Evolutionary conservation across 768 basidiomycete species (phyloP).

Genomic region (Mycena indigotica): DNA sequence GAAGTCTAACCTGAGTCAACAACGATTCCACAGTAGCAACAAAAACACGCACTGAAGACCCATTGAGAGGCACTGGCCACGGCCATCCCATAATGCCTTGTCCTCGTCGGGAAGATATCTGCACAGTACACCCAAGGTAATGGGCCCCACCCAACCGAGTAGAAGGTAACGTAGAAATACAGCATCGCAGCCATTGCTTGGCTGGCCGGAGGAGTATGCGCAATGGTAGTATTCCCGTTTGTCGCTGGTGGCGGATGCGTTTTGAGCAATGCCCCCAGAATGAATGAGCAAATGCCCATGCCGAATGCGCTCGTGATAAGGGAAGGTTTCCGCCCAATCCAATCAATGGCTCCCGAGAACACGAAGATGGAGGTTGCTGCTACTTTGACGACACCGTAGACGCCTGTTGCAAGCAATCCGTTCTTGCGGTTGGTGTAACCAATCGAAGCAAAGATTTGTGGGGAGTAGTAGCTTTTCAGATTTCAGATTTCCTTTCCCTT

Average conservation of each 20-base stretch:
- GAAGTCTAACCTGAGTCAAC: conserved; percentile 50
- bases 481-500: too few species aligned
- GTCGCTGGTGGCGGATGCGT: conserved; percentile 61
- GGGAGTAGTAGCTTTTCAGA: conserved; percentile 60
- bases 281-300: conserved; percentile 81
- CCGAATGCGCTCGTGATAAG: conserved; percentile 74
- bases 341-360: conserved; percentile 61
- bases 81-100: conserved; percentile 67
- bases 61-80: conserved; percentile 79
- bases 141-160: conserved; percentile 44
- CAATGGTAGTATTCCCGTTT: conserved; percentile 24
- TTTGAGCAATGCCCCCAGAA: conserved; percentile 83
- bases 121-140: conserved; percentile 56
- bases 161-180: conserved; percentile 67
- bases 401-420: conserved; percentile 62
- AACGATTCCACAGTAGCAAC: not conserved
- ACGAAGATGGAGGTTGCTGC: conserved; percentile 68
- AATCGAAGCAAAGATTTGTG: conserved; percentile 71
- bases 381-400: conserved; percentile 59
- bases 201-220: conserved; percentile 47
- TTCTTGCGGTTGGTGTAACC: conserved; percentile 58
- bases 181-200: conserved; percentile 69
- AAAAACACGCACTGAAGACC: conserved; percentile 65
- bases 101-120: conserved; percentile 65
- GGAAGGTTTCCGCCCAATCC: conserved; percentile 67